Percentiles rank a stretch among this genome's conserved stretches.
Conservation (phyloP, 305 asterid genomes). For the Fraxinus ornus region DNA sequence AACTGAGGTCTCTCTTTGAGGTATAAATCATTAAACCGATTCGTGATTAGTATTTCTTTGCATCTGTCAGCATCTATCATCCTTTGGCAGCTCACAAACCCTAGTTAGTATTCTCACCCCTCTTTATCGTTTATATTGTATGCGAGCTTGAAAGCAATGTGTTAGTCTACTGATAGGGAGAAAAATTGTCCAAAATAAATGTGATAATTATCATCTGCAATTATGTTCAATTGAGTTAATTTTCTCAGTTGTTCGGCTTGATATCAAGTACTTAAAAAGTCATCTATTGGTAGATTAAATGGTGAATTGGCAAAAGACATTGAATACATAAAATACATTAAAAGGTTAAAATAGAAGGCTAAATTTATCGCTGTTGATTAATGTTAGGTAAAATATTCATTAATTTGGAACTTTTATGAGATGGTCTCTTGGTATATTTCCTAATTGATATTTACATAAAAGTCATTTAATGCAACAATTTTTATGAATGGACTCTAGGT, state of each 20-base stretch:
- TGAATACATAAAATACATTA: neutral
- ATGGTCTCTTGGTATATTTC: neutral
- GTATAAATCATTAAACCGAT: constrained; percentile 15
- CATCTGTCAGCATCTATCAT: neutral
- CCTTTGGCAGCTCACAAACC: neutral
- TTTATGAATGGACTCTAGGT: neutral
- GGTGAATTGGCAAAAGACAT: neutral
- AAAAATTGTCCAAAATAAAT: constrained; percentile 1
- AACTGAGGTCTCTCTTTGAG: constrained; percentile 52
- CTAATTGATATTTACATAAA: neutral
- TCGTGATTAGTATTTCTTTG: neutral
- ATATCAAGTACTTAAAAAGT: neutral
- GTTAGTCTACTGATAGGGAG: neutral
- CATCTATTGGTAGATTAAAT: neutral
- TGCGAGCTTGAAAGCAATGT: neutral
- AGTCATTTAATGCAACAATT: neutral
- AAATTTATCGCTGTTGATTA: neutral
- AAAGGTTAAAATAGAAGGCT: neutral
- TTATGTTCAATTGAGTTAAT: neutral
- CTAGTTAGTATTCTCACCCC: neutral
- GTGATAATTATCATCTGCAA: neutral
- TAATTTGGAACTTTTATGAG: neutral
- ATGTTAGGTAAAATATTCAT: neutral
- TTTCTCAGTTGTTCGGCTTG: neutral
- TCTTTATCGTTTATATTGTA: neutral